Evolutionary conservation across 805 yeast genomes (phyloP), one percentile per base, ranked within the genome.

Genomic region (Spathaspora sp.): DNA sequence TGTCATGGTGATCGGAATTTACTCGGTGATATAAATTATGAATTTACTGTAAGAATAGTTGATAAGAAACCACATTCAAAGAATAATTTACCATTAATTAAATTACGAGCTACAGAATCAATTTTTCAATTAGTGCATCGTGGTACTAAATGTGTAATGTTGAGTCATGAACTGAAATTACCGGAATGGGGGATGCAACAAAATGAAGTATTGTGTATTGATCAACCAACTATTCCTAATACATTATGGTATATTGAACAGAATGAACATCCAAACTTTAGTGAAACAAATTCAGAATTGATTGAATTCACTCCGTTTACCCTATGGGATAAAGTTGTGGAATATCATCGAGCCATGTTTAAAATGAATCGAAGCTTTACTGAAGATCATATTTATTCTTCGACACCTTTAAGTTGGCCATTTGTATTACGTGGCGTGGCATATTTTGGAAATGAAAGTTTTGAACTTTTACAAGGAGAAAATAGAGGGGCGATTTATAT

Each of bases 171-270:
- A 44, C 77, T 77, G 18, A 80, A 76, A 62, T 73, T 94, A 42
- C 97, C 97, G n/a, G 78, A 76, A 7, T 88, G 96, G 96, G 97
- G 88, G 1, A 80, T 78, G 59, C 77, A 77, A 53, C 97, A 91
- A 65, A 89, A 87, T 68, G 99, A 94, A 73, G 96, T 93, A 10
- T 70, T 90, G 42, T 94, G 99, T 66, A 79, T 90, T 49, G 85
- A 84, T 48, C 81, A 81, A 26, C 94, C 97, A 12, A 80, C 82
- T 16, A 65, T 76, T 50, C 80, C 81, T 26, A 82, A 86, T 63
- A 78, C 96, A 0, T 66, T 85, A 46, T 92, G 96, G 88, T 81
- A 74, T 60, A 69, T 92, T 56, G 97, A 91, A 63, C 70, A 70
- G 53, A 86, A 86, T 59, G 63, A 65, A 23, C 86, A 85, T 65